Evolutionary conservation across 2,329 filamentous ascomycete genomes (phyloP).

Genomic region (Orbilia ellipsospora): DNA sequence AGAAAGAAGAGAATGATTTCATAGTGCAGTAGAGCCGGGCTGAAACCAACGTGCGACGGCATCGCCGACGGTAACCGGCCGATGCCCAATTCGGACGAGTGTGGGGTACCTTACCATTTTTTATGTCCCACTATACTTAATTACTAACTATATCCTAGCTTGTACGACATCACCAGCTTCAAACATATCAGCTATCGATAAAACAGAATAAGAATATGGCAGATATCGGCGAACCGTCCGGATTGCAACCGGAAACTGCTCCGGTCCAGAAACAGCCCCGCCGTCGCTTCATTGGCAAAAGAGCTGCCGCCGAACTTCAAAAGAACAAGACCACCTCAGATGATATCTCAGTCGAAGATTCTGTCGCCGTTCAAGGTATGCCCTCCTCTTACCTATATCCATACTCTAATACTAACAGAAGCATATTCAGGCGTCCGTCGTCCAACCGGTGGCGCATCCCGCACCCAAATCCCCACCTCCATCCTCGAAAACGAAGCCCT

Average conservation of each 20-base stretch:
- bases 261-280: conserved; percentile 76
- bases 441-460: conserved; percentile 75
- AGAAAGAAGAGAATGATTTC: not conserved
- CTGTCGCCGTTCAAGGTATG: conserved; percentile 76
- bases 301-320: conserved; percentile 73
- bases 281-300: conserved; percentile 89
- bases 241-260: conserved; percentile 62
- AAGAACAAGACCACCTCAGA: conserved; percentile 63
- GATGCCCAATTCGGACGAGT: not conserved
- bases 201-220: not conserved
- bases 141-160: no score
- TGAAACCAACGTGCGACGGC: conserved; percentile 10
- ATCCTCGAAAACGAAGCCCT: conserved; percentile 87
- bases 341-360: conserved; percentile 63
- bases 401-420: conserved; percentile 6
- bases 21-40: not conserved
- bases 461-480: conserved; percentile 89
- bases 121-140: no score
- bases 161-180: not conserved
- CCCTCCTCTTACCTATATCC: conserved; percentile 58
- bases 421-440: conserved; percentile 70
- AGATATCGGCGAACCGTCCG: conserved; percentile 32
- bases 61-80: conserved; percentile 28
- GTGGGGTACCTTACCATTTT: no score
- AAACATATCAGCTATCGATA: not conserved